Base-by-base conservation (phyloP, 2,329 filamentous ascomycete genomes). In the Alternaria panax region DNA sequence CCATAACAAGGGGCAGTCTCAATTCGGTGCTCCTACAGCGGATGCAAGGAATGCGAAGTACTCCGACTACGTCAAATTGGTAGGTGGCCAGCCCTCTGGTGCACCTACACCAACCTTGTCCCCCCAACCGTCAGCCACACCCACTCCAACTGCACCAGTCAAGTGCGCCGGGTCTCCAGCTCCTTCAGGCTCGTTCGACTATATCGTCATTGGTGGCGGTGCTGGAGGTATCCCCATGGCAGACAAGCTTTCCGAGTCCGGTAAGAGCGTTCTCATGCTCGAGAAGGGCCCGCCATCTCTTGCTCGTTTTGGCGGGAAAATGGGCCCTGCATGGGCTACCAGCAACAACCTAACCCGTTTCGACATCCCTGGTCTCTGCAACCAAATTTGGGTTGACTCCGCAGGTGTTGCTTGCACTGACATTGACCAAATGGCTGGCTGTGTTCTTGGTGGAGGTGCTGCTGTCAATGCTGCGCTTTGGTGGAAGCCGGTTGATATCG, bases 381-480 rank as follows among this genome's bases (percentile, higher is more conserved):
- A 91, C 73, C 82, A 90, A 76, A 90, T 92, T 65, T 90, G 87
- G 85, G 78, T 81, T 4, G 84, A 90, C 69, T 87, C 86, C 9
- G 80, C 81, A 4, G 88, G 87, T 27, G 87, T 90, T 66, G 85
- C 86, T 34, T 92, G 90, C 76, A 84, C 83, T 2, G 89, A 92
- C 73, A 87, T 86, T n/a, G 88, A 89, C 62, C 87, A 89, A 68
- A 90, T 91, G 87, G 87, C 88, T 12, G 90, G 88, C 14, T 92
- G 90, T 62, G 82, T 92, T 42, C 83, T 92, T 3, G 90, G 90
- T 48, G 90, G 89, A 55, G 87, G 87, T 7, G 85, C 87, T 14
- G 85, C 87, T 27, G 82, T 91, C 69, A 92, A 91, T 65, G 86
- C 89, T 51, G 88, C 87, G 43, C 81, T 91, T 32, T 91, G 87